phyloP scores from a whole-genome alignment of 345 rosid species.

The Laguncularia racemosa region DNA sequence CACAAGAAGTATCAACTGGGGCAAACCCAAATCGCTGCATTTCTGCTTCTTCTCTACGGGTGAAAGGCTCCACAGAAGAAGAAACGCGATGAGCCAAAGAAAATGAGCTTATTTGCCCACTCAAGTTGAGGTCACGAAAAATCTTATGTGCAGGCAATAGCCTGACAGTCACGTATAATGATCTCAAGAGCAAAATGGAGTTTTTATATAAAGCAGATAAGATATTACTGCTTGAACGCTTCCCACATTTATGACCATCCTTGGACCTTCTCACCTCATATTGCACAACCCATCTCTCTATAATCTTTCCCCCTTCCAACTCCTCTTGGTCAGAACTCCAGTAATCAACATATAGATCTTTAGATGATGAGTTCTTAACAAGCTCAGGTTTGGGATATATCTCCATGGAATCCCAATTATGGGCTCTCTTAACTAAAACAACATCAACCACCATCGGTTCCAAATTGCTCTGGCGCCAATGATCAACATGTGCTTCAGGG shows the following conservation, averaged over 20 bases:
- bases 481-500: slow-evolving; percentile 70
- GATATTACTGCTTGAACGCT: slow-evolving; percentile 55
- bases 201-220: slow-evolving; percentile 69
- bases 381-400: slow-evolving; percentile 39
- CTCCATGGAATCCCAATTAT: slow-evolving; percentile 39
- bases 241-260: slow-evolving; percentile 42
- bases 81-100: slow-evolving; percentile 75
- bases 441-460: slow-evolving; percentile 89
- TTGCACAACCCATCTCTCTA: slow-evolving; percentile 93
- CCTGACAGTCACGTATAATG: slow-evolving; percentile 74
- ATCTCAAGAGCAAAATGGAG: slow-evolving; percentile 70
- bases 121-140: slow-evolving; percentile 68
- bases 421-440: slow-evolving; percentile 51
- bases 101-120: slow-evolving; percentile 47
- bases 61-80: slow-evolving; percentile 70
- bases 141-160: slow-evolving; percentile 88
- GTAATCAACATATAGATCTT: slow-evolving; percentile 31
- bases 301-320: slow-evolving; percentile 45
- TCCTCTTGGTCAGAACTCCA: slow-evolving; percentile 72
- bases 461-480: slow-evolving; percentile 57
- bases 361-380: slow-evolving; percentile 39
- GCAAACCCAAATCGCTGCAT: slow-evolving; percentile 78
- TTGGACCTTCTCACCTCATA: slow-evolving; percentile 60
- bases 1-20: slow-evolving; percentile 74
- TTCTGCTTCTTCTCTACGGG: slow-evolving; percentile 75